Evolutionary conservation across 2,329 filamentous ascomycete species (phyloP), one percentile per base, ranked within the genome.

Genomic region (Fusarium haematococcum): DNA sequence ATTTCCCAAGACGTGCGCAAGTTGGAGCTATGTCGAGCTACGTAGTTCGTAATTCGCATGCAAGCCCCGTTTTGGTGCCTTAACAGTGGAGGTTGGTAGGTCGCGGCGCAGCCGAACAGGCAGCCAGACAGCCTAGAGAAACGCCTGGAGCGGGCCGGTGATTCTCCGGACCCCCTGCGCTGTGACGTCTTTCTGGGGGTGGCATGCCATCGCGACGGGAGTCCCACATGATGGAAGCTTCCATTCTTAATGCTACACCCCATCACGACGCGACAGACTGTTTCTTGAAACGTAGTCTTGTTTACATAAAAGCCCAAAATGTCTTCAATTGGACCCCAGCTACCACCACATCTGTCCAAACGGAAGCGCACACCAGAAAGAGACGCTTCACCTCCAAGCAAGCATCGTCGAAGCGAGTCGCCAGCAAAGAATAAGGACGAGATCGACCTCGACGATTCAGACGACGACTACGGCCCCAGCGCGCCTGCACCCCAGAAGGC

Each of bases 271-370:
- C 45, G 54, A 68, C 68, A 52, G 27, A 56, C 45, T 66, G 56
- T 65, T 59, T 67, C 67, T 58, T 57, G 33, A 57, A 43, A 45
- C n/a, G 67, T 35, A 30, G 25, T 41, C 39, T 50, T 37, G 30
- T 33, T 23, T 25, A 20, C 25, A 62, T 27, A 68, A 54, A 37
- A 60, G 54, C 32, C 27, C 85, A 77, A 43, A 27, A 94, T 94
- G 92, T 85, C 91, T 60, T 91, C 90, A 37, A 91, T 94, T 79
- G 93, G 93, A 6, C 93, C 94, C 16, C 86, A 91, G 69, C 82
- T 95, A 27, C 93, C 94, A 14, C 88, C 92, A 6, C 90, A 93
- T 71, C 87, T 93, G 48, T 80, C 89, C 37, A 92, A 92, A 81
- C 88, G 91, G 78, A 92, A 91, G 78, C 89, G 89, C 78, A 87